Conservation (phyloP, 2,329 filamentous ascomycete species). For the Verruconis gallopava region DNA sequence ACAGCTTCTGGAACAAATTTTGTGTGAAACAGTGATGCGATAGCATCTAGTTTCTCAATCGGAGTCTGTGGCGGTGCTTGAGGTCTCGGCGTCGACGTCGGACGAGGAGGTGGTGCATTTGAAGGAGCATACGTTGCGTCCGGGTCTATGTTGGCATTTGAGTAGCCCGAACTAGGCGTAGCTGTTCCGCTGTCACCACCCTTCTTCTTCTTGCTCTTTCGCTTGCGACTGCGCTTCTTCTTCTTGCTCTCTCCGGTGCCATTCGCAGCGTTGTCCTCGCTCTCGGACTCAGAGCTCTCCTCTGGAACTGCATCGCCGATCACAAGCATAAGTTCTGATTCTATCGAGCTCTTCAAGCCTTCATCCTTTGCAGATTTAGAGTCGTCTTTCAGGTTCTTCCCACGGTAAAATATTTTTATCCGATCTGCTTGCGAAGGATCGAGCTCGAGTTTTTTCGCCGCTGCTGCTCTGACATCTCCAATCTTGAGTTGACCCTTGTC, state of each 20-base stretch:
- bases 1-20: slow-evolving; percentile 53
- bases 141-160: slow-evolving; percentile 4
- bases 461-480: slow-evolving; percentile 52
- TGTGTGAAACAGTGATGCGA: slow-evolving; percentile 50
- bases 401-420: slow-evolving; percentile 63
- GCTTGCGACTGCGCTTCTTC: slow-evolving; percentile 16
- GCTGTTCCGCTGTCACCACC: slow-evolving; percentile 29
- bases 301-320: slow-evolving; percentile 33
- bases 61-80: slow-evolving; percentile 26
- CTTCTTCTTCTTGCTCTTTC: slow-evolving; percentile 31
- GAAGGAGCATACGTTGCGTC: slow-evolving; percentile 9
- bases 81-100: slow-evolving; percentile 24
- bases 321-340: slow-evolving; percentile 48
- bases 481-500: slow-evolving; percentile 59
- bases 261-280: slow-evolving; percentile 17
- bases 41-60: slow-evolving; percentile 52
- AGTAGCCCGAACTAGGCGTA: slow-evolving; percentile 21
- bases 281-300: slow-evolving; percentile 19
- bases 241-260: slow-evolving; percentile 15
- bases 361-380: slow-evolving; percentile 44
- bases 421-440: slow-evolving; percentile 36
- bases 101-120: slow-evolving; percentile 14
- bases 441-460: slow-evolving; percentile 52
- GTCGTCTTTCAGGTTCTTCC: slow-evolving; percentile 54
- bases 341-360: slow-evolving; percentile 44